Percentiles rank a stretch among this genome's conserved stretches.
Conservation (phyloP, 163 green algal genomes). For the Trebouxia gelatinosa region DNA sequence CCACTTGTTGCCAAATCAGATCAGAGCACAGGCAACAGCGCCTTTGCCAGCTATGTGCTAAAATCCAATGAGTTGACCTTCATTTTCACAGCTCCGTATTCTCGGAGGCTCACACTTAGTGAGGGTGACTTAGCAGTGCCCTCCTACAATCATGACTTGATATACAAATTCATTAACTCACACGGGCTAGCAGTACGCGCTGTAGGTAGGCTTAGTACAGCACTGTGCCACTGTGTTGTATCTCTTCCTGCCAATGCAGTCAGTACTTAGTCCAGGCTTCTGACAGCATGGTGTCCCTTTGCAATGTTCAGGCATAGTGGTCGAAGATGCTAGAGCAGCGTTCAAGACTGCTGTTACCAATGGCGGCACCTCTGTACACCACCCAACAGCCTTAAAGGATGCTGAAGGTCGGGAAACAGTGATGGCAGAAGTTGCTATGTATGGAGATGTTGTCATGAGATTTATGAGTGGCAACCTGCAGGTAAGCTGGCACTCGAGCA, state of each 20-base stretch:
- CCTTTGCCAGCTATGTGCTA: conserved; percentile 87
- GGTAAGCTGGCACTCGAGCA: neutral
- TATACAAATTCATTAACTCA: conserved; percentile 26
- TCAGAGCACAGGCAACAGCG: conserved; percentile 84
- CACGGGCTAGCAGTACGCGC: conserved; percentile 90
- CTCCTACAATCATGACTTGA: conserved; percentile 55
- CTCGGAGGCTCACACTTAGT: conserved; percentile 37
- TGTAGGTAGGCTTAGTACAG: no score
- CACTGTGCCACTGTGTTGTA: no score
- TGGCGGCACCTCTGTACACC: conserved; percentile 67
- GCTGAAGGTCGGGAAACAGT: conserved; percentile 35
- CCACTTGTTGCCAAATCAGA: conserved; percentile 85
- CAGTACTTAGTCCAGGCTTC: no score
- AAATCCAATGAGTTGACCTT: conserved; percentile 86
- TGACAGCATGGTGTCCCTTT: no score
- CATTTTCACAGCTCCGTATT: conserved; percentile 93
- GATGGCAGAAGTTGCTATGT: conserved; percentile 83
- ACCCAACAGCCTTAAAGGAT: conserved; percentile 61
- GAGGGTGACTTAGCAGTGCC: conserved; percentile 45
- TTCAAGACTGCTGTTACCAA: conserved; percentile 67
- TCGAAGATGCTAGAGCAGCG: conserved; percentile 80
- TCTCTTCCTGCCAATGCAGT: no score
- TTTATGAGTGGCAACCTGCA: conserved; percentile 67
- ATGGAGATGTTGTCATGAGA: conserved; percentile 94
- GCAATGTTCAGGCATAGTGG: conserved; percentile 68